Percentiles rank a stretch among this genome's conserved stretches.
phyloP scores from a whole-genome alignment of 306 rosid genomes.

The Malus sieversii region DNA sequence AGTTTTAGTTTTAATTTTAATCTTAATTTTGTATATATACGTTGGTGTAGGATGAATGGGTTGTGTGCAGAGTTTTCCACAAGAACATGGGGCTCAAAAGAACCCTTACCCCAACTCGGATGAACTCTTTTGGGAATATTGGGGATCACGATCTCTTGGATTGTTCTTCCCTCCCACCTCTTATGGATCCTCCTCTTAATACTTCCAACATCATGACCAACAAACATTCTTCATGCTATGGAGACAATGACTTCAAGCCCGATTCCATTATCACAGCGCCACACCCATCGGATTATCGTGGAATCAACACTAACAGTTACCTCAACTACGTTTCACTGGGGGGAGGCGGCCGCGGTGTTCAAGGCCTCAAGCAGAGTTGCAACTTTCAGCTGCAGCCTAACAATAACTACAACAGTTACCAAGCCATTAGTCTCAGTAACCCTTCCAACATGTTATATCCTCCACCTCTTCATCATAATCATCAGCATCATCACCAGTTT shows the following conservation, averaged over 20 bases:
- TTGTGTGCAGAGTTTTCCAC: constrained; percentile 72
- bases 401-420: constrained; percentile 4
- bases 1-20: neutral
- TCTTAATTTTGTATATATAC: neutral
- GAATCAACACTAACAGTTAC: neutral
- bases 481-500: neutral
- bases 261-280: neutral
- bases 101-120: constrained; percentile 25
- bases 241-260: constrained; percentile 11
- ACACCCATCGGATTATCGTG: constrained; percentile 12
- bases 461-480: neutral
- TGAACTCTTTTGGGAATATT: constrained; percentile 38
- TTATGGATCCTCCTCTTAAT: constrained; percentile 39
- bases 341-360: constrained; percentile 16
- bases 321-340: constrained; percentile 10
- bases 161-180: constrained; percentile 67
- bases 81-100: constrained; percentile 47
- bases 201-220: neutral
- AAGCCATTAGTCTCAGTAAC: constrained; percentile 16
- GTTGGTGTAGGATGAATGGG: constrained; percentile 81
- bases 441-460: constrained; percentile 6
- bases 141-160: constrained; percentile 32
- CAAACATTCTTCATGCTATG: neutral
- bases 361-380: constrained; percentile 9
- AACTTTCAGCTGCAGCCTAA: constrained; percentile 17